These are phyloP conservation scores for Chlorophyllum brunneum DNA, from an alignment of 768 basidiomycete genomes.

Conservation along the genomic window DNA sequence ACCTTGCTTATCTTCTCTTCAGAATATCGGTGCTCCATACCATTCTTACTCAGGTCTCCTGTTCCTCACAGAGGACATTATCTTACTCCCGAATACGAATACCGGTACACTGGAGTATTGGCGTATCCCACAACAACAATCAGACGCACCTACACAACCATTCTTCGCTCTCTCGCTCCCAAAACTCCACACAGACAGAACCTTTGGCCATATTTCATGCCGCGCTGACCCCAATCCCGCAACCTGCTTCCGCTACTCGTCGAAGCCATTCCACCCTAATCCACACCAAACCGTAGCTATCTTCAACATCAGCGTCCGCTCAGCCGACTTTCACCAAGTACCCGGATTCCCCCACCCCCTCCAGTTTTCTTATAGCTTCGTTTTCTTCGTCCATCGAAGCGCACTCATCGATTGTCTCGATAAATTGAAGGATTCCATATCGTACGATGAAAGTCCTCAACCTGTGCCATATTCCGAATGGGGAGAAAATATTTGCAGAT, in stretches of 20 bases:
- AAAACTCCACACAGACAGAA: slow-evolving; percentile 19
- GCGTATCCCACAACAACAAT: slow-evolving; percentile 23
- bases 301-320: slow-evolving; percentile 26
- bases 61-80: slow-evolving; percentile 29
- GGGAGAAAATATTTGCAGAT: slow-evolving; percentile 31
- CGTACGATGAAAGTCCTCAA: not conserved
- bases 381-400: slow-evolving; percentile 34
- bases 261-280: slow-evolving; percentile 18
- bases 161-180: slow-evolving; percentile 27
- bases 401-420: slow-evolving; percentile 13
- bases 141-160: slow-evolving; percentile 17
- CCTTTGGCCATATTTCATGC: slow-evolving; percentile 26
- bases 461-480: slow-evolving; percentile 26
- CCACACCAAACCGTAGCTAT: slow-evolving; percentile 28
- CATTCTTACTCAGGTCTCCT: slow-evolving; percentile 27
- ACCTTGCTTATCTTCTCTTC: not conserved
- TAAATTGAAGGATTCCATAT: not conserved
- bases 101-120: slow-evolving; percentile 31
- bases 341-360: not conserved
- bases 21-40: slow-evolving; percentile 20
- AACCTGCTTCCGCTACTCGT: slow-evolving; percentile 2
- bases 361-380: slow-evolving; percentile 17
- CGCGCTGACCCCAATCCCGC: slow-evolving; percentile 40
- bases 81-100: slow-evolving; percentile 31
- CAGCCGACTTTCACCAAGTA: not conserved